These are phyloP conservation scores for Epichloe amarillans DNA, from an alignment of 2,329 filamentous ascomycete genomes.

Conservation along the genomic window DNA sequence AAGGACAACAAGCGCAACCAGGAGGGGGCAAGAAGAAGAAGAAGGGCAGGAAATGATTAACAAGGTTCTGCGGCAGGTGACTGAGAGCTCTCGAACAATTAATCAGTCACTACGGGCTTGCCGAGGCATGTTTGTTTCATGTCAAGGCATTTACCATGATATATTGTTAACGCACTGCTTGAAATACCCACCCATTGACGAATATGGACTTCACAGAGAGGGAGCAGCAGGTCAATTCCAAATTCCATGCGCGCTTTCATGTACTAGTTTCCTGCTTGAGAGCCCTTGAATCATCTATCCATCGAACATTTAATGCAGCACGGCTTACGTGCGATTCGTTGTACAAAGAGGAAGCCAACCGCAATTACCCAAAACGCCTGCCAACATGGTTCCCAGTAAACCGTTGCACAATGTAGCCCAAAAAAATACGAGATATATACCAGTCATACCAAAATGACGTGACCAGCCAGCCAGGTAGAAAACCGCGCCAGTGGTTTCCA, in stretches of 20 bases:
- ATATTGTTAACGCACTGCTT: background rate
- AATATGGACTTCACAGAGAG: background rate
- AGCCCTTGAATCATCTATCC: conserved; percentile 6
- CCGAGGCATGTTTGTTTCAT: background rate
- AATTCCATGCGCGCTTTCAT: background rate
- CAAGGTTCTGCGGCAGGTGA: background rate
- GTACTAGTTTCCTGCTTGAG: background rate
- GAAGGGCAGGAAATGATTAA: conserved; percentile 49
- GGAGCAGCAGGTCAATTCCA: background rate
- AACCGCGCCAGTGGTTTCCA: background rate
- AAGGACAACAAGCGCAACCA: conserved; percentile 13
- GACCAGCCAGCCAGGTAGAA: background rate
- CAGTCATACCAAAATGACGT: background rate
- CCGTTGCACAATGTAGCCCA: conserved; percentile 1
- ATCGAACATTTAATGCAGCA: conserved; percentile 6
- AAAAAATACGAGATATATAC: conserved; percentile 2
- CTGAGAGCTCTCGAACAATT: background rate
- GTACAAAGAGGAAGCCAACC: background rate
- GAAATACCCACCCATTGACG: background rate
- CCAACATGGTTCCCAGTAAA: conserved; percentile 6
- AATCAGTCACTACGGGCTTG: background rate
- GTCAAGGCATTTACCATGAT: background rate
- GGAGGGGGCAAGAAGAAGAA: conserved; percentile 52
- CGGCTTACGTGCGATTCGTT: background rate
- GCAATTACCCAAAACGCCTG: conserved; percentile 9